Evolutionary conservation across 768 basidiomycete genomes (phyloP).

Genomic region (Suillus variegatus): DNA sequence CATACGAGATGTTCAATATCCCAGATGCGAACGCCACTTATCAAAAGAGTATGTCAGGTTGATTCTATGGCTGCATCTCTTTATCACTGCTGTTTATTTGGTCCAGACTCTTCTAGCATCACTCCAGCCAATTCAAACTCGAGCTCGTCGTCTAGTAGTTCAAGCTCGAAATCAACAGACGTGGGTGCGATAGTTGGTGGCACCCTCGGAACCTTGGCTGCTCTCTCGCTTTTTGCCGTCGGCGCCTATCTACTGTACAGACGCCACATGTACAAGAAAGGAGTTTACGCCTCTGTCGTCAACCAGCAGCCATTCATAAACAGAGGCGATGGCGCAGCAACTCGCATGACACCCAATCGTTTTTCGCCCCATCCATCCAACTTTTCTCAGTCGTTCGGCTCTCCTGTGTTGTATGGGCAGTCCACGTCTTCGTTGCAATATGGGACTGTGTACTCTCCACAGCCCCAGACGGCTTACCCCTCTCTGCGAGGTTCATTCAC

Average conservation of each 20-base stretch:
- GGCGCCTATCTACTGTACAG: conserved; percentile 21
- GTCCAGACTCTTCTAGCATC: not conserved
- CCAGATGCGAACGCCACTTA: conserved; percentile 23
- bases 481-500: conserved; percentile 9
- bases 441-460: not conserved
- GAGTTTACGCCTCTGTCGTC: not conserved
- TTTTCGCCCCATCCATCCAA: conserved; percentile 16
- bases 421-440: conserved; percentile 1
- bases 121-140: not conserved
- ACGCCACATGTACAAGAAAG: conserved; percentile 8
- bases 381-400: conserved; percentile 2
- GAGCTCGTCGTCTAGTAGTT: conserved; percentile 2
- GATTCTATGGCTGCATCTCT: conserved; percentile 1
- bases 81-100: not conserved
- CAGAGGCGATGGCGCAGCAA: not conserved
- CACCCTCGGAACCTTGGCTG: conserved; percentile 18
- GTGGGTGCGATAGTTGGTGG: conserved; percentile 25
- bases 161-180: conserved; percentile 7
- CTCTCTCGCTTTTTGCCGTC: conserved; percentile 18
- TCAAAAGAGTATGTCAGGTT: conserved; percentile 14
- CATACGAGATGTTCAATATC: conserved; percentile 26
- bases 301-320: not conserved
- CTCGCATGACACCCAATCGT: conserved; percentile 10
- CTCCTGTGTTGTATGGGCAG: conserved; percentile 9
- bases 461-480: not conserved